Evolutionary conservation across 345 rosid species (phyloP), one percentile per base, ranked within the genome.

Genomic region (Capsella bursapastoris): DNA sequence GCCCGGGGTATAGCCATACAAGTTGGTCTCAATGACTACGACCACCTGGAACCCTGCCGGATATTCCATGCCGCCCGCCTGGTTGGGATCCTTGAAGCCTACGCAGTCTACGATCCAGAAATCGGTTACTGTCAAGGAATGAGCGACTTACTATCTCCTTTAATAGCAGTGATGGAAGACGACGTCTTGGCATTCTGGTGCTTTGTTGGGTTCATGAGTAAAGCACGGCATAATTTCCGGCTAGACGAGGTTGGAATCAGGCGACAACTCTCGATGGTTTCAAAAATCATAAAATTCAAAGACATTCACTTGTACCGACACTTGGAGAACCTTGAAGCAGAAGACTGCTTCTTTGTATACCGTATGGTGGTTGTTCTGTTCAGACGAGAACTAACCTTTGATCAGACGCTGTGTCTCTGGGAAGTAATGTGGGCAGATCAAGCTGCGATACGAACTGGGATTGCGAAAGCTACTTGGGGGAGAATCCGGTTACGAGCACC

Each of bases 371-470:
- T 94, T 61, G 98, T 91, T 16, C 78, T 91, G 47, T 94, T 90
- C 77, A 85, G 97, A 78, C 82, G 98, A 80, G 97, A 90, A 65
- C 76, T 94, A 56, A 87, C 74, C 41, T 86, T 89, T 37, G 96
- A 89, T 83, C 96, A 94, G 82, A 94, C 97, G 1, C 84, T 94
- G 27, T 86, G 96, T 70, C 91, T 94, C 4, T 91, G 98, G 98
- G 97, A 94, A 80, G 98, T 91, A 72, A 84, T 91, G 82, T 94
- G 98, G 98, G 97, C 98, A 0, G 93, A 94, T 52, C 98, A 94
- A 75, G 95, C 88, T 0, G 98, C 98, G 0, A 86, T 91, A 58
- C 82, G 91, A 40, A 89, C 87, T 0, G 96, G 95, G 73, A 86
- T 89, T 13, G 90, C 89, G 7, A 86, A 79, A 77, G 88, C 98